Percentiles rank a stretch among this genome's conserved stretches.
phyloP scores from a whole-genome alignment of 192 early-diverging fungal genomes.

The Ambispora gerdemannii region DNA sequence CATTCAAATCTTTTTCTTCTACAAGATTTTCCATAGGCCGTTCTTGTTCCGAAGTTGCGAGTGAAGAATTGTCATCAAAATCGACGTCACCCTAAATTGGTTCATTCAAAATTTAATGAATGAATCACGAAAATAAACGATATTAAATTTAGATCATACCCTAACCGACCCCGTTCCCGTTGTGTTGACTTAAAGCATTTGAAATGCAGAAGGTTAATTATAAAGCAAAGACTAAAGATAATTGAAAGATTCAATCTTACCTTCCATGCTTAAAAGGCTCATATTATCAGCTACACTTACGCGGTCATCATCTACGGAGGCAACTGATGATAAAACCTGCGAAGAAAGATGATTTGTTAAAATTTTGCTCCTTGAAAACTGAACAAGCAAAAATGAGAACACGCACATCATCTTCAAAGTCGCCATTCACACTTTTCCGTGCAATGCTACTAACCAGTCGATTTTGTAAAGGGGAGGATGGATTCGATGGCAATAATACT shows the following conservation, averaged over 20 bases:
- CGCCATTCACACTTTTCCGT: conserved; percentile 31
- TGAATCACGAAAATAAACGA: not conserved
- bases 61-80: conserved; percentile 48
- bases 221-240: not conserved
- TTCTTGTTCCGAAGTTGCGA: conserved; percentile 42
- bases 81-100: conserved; percentile 53
- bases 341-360: conserved; percentile 30
- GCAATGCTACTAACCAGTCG: conserved; percentile 24
- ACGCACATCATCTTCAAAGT: conserved; percentile 23
- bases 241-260: conserved; percentile 4
- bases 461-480: conserved; percentile 9
- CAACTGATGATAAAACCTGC: conserved; percentile 20
- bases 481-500: conserved; percentile 17
- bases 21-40: not conserved
- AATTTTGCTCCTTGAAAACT: conserved; percentile 6
- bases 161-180: conserved; percentile 73
- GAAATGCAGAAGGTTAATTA: too few relatives aligned
- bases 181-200: conserved; percentile 58
- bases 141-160: conserved; percentile 36
- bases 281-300: conserved; percentile 54
- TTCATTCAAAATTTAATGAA: not conserved
- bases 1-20: not conserved
- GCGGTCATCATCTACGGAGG: conserved; percentile 38
- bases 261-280: conserved; percentile 65
- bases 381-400: not conserved